These are phyloP conservation scores for Nyctanthes arbortristis DNA, from an alignment of 257 asterid species.

Conservation along the genomic window DNA sequence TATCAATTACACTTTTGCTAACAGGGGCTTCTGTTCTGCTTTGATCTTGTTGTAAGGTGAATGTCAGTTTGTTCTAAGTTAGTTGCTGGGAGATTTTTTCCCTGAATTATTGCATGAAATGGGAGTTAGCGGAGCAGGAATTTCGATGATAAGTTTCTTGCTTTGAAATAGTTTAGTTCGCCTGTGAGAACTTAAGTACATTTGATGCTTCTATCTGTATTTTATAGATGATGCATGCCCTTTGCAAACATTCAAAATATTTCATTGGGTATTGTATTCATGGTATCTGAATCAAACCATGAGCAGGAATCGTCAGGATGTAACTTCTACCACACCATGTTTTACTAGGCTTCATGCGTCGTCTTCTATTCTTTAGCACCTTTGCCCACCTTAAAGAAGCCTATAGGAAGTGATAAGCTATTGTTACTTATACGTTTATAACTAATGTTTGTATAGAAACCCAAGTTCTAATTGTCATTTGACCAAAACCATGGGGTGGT, in stretches of 20 bases:
- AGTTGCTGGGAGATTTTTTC: slow-evolving; percentile 12
- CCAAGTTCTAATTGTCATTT: slow-evolving; percentile 8
- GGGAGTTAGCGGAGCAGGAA: not conserved
- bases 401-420: not conserved
- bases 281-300: not conserved
- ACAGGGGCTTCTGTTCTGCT: no score
- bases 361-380: slow-evolving; percentile 4
- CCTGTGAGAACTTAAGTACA: slow-evolving; percentile 11
- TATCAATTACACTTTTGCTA: no score
- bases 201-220: not conserved
- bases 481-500: slow-evolving; percentile 3
- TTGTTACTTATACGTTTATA: not conserved
- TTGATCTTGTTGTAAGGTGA: not conserved
- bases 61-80: no score
- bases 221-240: not conserved
- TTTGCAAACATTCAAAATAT: not conserved
- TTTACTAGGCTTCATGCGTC: slow-evolving; percentile 9
- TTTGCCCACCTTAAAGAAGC: not conserved
- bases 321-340: not conserved
- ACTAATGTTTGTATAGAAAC: not conserved
- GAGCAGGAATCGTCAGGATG: slow-evolving; percentile 13
- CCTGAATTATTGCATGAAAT: not conserved
- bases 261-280: not conserved
- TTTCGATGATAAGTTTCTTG: slow-evolving; percentile 2
- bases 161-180: slow-evolving; percentile 13